Conservation (phyloP, 1,284 basidiomycete species). For the Cutaneotrichosporon sp. region DNA sequence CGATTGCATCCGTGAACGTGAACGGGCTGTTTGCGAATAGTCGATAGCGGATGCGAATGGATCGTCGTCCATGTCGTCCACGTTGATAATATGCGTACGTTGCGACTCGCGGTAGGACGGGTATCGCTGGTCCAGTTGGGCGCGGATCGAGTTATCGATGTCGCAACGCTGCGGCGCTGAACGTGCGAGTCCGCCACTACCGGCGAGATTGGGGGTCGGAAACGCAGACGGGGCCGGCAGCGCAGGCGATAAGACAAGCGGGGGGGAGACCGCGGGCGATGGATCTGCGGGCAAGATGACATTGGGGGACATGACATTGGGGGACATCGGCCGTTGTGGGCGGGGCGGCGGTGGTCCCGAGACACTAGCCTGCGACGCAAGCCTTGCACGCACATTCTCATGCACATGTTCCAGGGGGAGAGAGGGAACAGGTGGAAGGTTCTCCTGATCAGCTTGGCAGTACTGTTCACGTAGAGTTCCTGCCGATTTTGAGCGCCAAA, state of each 20-base stretch:
- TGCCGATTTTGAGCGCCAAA: slow-evolving; percentile 43
- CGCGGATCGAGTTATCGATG: not conserved
- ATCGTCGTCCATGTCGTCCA: slow-evolving; percentile 17
- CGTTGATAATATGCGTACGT: not conserved
- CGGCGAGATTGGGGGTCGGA: not conserved
- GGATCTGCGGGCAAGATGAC: not conserved
- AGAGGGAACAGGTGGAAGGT: slow-evolving; percentile 24
- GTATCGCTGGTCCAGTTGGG: slow-evolving; percentile 6
- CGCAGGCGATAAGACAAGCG: not conserved
- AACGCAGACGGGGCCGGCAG: not conserved
- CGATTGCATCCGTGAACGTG: not conserved
- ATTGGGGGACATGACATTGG: not conserved
- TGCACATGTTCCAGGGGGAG: slow-evolving; percentile 10
- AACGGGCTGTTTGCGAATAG: not conserved
- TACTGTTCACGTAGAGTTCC: slow-evolving; percentile 30
- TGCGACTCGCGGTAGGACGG: not conserved
- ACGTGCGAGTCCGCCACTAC: not conserved
- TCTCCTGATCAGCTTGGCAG: slow-evolving; percentile 4
- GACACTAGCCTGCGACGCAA: not conserved
- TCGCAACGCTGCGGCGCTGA: not conserved
- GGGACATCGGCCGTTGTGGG: not conserved
- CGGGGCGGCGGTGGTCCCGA: not conserved
- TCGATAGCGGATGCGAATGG: slow-evolving; percentile 39
- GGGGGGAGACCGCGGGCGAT: not conserved
- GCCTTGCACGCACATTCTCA: not conserved